Evolutionary conservation across 192 early-diverging fungal genomes (phyloP), one percentile per base, ranked within the genome.

Genomic region (Thamnidium elegans): DNA sequence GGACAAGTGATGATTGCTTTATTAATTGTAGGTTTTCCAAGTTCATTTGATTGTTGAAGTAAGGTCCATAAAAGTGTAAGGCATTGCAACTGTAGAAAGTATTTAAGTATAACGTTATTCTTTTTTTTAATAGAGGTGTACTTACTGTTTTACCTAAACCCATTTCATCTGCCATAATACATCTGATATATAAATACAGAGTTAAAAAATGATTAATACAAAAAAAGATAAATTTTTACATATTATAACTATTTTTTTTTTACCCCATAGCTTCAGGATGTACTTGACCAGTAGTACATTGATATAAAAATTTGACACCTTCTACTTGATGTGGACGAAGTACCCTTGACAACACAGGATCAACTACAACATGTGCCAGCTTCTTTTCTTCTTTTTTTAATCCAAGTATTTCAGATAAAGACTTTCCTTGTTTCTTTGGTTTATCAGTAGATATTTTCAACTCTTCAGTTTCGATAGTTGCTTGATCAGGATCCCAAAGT

Each of bases 81-180:
- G 69, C 96, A 92, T 85, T 94, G 89, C 4, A 93, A 74, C 76
- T 86, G 71, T 31, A 50, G 48, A 46, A 2, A 50, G 43, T 11
- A 15, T 44, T 34, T 44, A 63, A 58, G 4, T 30, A 45, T 4
- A 17, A 45, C n/a, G 20, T 13, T 9, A 15, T n/a, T 47, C 3
- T n/a, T 39, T 31, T 21, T 31, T 1, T 39, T 14, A 52, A 45
- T 81, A 44, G 4, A 20, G 19, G 14, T 7, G 11, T 15, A 36
- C 78, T 59, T 83, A 86, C 84, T 3, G 92, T 92, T 71, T 94
- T 94, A 30, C 92, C 91, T 20, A 93, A 71, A 20, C 91, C 91
- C 91, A 98, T 97, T 68, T 99, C 98, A 76, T 99, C 98, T 1
- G 98, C 98, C 95, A 99, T 98, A 55, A 99, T 99, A 63, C 94